Evolutionary conservation across 73 alveolate genomes (phyloP).

Genomic region (Symbiodinium pilosum): DNA sequence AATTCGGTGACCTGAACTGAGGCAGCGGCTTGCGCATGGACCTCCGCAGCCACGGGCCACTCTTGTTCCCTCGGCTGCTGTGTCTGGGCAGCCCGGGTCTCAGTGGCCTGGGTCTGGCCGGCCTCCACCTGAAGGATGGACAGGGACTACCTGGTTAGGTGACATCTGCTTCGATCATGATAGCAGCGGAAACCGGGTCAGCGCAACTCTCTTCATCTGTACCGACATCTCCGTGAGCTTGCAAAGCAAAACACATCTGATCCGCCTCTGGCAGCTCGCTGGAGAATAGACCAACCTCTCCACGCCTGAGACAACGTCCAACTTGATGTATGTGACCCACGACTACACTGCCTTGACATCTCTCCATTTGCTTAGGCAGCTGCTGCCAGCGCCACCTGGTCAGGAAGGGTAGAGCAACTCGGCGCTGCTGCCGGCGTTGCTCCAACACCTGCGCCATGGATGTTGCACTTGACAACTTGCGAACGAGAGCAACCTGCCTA

Average conservation of each 20-base stretch:
- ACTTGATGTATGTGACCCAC: not conserved
- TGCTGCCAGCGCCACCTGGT: slow-evolving; percentile 82
- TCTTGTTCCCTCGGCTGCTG: not conserved
- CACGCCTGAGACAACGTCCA: slow-evolving; percentile 19
- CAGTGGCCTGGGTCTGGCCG: not conserved
- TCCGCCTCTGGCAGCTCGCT: slow-evolving; percentile 43
- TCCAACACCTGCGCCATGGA: slow-evolving; percentile 75
- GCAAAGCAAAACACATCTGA: no score
- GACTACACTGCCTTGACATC: not conserved
- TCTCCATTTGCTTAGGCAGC: not conserved
- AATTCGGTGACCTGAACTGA: no score
- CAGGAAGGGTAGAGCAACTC: slow-evolving; percentile 30
- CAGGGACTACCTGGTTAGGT: no score
- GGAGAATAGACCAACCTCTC: slow-evolving; percentile 56
- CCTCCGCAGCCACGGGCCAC: slow-evolving; percentile 5
- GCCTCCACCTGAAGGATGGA: not conserved
- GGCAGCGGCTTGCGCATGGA: no score
- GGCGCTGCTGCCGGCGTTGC: slow-evolving; percentile 75
- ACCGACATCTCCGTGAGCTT: no score
- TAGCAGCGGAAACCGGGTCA: no score
- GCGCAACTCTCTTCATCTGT: no score
- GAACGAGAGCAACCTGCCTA: no score
- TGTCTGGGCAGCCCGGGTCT: no score
- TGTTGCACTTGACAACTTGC: no score
- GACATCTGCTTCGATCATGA: no score